phyloP scores from a whole-genome alignment of 805 yeast genomes.

The Sugiyamaella lignohabitans region DNA sequence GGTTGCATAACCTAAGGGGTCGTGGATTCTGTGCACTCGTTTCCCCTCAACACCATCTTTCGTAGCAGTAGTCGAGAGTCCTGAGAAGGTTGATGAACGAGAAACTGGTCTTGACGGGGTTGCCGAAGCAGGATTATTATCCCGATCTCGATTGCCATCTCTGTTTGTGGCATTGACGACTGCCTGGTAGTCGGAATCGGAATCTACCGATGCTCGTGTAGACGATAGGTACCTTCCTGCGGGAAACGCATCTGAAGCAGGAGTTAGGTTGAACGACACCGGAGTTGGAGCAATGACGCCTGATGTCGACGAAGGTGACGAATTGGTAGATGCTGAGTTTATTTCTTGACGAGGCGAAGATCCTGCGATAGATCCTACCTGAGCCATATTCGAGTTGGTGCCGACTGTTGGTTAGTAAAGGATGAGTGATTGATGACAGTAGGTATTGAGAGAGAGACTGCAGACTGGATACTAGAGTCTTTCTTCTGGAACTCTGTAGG shows the following conservation, averaged over 20 bases:
- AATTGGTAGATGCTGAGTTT: neutral
- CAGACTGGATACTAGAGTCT: no score
- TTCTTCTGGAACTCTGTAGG: no score
- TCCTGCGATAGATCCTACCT: neutral
- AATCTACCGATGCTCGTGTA: slow-evolving; percentile 25
- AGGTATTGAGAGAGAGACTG: neutral
- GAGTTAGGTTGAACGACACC: slow-evolving; percentile 11
- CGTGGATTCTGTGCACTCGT: slow-evolving; percentile 41
- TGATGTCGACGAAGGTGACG: slow-evolving; percentile 1
- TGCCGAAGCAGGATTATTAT: neutral
- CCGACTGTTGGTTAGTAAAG: neutral
- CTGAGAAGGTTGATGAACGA: slow-evolving; percentile 51
- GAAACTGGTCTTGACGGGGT: slow-evolving; percentile 51
- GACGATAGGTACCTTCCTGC: slow-evolving; percentile 13
- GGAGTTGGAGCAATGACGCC: slow-evolving; percentile 1
- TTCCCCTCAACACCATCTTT: slow-evolving; percentile 70
- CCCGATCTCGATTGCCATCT: neutral
- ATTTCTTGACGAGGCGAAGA: slow-evolving; percentile 1
- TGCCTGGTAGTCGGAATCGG: slow-evolving; percentile 24
- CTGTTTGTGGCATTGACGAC: slow-evolving; percentile 8
- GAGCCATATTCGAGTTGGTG: slow-evolving; percentile 1
- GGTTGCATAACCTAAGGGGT: slow-evolving; percentile 29
- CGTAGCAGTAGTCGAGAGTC: slow-evolving; percentile 66
- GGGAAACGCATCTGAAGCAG: slow-evolving; percentile 15
- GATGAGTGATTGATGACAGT: neutral